phyloP scores from a whole-genome alignment of 2,329 filamentous ascomycete species.

The Epichloe typhina region DNA sequence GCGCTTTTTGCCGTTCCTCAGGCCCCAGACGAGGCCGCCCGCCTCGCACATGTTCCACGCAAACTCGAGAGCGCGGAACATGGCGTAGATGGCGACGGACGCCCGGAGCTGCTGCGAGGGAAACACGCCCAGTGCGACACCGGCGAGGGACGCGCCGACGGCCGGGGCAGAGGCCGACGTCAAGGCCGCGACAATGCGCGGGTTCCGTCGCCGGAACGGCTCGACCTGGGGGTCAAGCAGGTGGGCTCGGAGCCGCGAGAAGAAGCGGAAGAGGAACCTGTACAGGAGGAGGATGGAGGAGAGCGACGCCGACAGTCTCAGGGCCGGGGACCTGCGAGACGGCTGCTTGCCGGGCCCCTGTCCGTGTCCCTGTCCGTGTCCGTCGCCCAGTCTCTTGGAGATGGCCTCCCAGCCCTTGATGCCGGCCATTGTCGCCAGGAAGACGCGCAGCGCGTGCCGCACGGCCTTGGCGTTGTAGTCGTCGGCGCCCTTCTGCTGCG shows the following conservation, averaged over 20 bases:
- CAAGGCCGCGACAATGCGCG: conserved; percentile 56
- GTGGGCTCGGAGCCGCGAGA: conserved; percentile 63
- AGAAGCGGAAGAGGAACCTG: conserved; percentile 80
- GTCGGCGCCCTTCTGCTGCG: conserved; percentile 32
- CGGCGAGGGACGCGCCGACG: conserved; percentile 79
- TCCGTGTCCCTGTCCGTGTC: conserved; percentile 12
- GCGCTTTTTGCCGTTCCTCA: conserved; percentile 38
- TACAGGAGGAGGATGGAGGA: conserved; percentile 81
- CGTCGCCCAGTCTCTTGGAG: conserved; percentile 31
- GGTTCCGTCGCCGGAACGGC: conserved; percentile 74
- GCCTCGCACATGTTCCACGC: conserved; percentile 73
- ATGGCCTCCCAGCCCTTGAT: conserved; percentile 51
- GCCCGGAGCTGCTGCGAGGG: conserved; percentile 54
- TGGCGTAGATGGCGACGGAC: conserved; percentile 67
- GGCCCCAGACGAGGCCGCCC: conserved; percentile 53
- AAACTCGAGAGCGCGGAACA: conserved; percentile 75
- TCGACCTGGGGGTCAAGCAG: conserved; percentile 69
- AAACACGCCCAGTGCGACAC: conserved; percentile 67
- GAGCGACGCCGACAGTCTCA: conserved; percentile 69
- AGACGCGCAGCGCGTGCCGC: conserved; percentile 57
- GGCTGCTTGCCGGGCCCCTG: conserved; percentile 27
- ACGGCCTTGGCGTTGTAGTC: conserved; percentile 60
- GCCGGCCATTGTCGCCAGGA: conserved; percentile 47
- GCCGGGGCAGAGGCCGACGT: conserved; percentile 78
- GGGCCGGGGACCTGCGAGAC: conserved; percentile 51